Evolutionary conservation across 2,329 filamentous ascomycete species (phyloP).

Genomic region (Pseudogymnoascus sp.): DNA sequence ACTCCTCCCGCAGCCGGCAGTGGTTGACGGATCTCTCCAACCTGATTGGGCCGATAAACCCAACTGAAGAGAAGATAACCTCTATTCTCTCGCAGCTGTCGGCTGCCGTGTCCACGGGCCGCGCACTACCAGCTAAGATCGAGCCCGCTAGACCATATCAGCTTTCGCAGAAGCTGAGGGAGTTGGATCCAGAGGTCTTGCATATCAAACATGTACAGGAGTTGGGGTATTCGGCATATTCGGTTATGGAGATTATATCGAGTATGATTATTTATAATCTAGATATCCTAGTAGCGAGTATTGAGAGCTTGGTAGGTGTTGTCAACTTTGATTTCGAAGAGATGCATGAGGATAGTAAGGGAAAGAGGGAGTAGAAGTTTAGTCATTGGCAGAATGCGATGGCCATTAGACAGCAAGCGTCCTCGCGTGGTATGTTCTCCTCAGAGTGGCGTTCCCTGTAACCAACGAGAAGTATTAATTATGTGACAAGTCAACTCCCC

Average conservation of each 20-base stretch:
- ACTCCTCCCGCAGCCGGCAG: not conserved
- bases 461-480: too few relatives aligned
- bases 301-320: slow-evolving; percentile 7
- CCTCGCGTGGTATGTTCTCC: too few relatives aligned
- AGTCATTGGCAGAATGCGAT: too few relatives aligned
- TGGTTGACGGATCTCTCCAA: slow-evolving; percentile 6
- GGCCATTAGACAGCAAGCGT: too few relatives aligned
- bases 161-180: slow-evolving; percentile 4
- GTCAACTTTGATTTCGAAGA: not conserved
- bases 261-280: slow-evolving; percentile 7
- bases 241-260: slow-evolving; percentile 9
- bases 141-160: slow-evolving; percentile 7
- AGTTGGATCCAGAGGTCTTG: slow-evolving; percentile 7
- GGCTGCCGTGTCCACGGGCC: not conserved
- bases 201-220: slow-evolving; percentile 7
- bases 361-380: not conserved
- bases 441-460: too few relatives aligned
- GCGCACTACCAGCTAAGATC: not conserved
- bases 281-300: not conserved
- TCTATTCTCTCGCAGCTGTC: slow-evolving; percentile 9
- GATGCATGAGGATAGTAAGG: slow-evolving; percentile 2
- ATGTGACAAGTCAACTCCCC: too few relatives aligned
- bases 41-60: slow-evolving; percentile 3
- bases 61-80: slow-evolving; percentile 7
- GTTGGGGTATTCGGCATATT: slow-evolving; percentile 2